Conservation (phyloP, 257 asterid species). For the Solanum gracilifrons region DNA sequence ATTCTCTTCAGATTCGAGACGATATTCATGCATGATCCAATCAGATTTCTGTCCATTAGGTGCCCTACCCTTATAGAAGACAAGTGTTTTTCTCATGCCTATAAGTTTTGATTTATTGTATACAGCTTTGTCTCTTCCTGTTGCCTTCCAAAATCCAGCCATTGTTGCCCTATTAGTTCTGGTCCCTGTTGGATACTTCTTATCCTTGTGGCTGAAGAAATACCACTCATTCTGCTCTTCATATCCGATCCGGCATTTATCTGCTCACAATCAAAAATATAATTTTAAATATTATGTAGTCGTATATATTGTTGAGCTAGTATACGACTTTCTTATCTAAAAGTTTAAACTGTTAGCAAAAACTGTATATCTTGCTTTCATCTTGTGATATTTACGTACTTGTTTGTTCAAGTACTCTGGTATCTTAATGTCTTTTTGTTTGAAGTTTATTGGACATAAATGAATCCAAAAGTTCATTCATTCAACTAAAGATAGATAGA, state of each 20-base stretch:
- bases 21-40: conserved; percentile 72
- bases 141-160: conserved; percentile 75
- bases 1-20: conserved; percentile 54
- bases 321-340: not conserved
- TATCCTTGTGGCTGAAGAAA: conserved; percentile 61
- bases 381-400: not conserved
- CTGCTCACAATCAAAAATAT: conserved; percentile 11
- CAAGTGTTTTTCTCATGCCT: conserved; percentile 74
- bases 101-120: conserved; percentile 37
- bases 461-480: not conserved
- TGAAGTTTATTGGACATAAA: not conserved
- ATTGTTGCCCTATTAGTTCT: conserved; percentile 63
- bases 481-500: not conserved
- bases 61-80: conserved; percentile 65
- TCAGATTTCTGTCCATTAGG: conserved; percentile 64
- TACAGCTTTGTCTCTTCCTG: conserved; percentile 62
- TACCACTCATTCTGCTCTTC: conserved; percentile 68
- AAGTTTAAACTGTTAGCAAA: not conserved
- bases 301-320: not conserved
- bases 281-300: not conserved
- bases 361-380: not conserved
- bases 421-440: not conserved
- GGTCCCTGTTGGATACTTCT: conserved; percentile 65
- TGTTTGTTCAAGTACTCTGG: not conserved
- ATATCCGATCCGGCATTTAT: conserved; percentile 55